phyloP scores from a whole-genome alignment of 345 rosid species.

The Cardamine occulta region DNA sequence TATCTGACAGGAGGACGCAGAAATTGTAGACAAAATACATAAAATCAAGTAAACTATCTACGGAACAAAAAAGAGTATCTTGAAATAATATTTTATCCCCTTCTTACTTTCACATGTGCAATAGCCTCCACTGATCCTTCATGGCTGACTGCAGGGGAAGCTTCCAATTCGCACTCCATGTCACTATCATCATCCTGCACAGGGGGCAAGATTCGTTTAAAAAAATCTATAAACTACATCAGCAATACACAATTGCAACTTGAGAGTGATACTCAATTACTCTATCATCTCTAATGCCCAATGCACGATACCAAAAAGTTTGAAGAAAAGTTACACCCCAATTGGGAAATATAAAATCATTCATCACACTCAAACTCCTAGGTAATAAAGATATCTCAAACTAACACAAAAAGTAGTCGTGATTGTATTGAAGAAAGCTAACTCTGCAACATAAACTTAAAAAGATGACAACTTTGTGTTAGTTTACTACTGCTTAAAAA shows the following conservation, averaged over 20 bases:
- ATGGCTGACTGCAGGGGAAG: conserved; percentile 59
- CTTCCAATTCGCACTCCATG: conserved; percentile 84
- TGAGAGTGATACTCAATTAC: background rate
- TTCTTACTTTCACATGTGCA: conserved; percentile 81
- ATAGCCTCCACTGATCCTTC: conserved; percentile 79
- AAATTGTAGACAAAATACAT: background rate
- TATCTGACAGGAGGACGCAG: background rate
- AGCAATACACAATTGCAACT: background rate
- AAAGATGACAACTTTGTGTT: background rate
- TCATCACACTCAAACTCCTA: background rate
- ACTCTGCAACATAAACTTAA: background rate
- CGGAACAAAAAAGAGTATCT: background rate
- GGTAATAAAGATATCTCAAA: background rate
- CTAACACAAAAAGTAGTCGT: background rate
- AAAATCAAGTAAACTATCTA: conserved; percentile 3
- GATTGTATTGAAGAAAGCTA: background rate
- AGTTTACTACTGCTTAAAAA: too few relatives aligned
- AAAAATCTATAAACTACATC: background rate
- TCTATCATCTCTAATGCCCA: conserved; percentile 3
- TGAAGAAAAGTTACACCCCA: background rate
- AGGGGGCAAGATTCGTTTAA: background rate
- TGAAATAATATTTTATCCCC: background rate
- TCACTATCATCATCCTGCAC: conserved; percentile 94
- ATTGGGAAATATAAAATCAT: background rate
- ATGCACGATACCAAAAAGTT: background rate